These are phyloP conservation scores for Arabidopsis suecica DNA, from an alignment of 345 rosid genomes.

Conservation along the genomic window DNA sequence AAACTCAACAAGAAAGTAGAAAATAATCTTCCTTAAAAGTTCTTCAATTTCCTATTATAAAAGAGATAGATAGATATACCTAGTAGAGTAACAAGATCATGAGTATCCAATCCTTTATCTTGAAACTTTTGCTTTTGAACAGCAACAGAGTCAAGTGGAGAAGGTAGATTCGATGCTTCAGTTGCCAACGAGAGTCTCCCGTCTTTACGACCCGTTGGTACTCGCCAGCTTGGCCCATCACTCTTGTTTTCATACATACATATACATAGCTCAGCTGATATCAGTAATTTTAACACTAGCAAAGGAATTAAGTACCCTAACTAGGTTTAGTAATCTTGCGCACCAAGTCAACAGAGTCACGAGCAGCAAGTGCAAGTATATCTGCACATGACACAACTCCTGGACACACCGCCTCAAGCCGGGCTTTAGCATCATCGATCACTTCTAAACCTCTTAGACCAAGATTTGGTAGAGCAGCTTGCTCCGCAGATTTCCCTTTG, in stretches of 20 bases:
- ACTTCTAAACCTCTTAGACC: slow-evolving; percentile 53
- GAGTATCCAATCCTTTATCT: slow-evolving; percentile 64
- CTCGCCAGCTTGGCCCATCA: slow-evolving; percentile 72
- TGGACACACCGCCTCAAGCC: slow-evolving; percentile 55
- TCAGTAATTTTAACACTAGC: background rate
- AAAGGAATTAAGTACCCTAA: background rate
- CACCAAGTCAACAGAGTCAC: slow-evolving; percentile 58
- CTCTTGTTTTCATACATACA: slow-evolving; percentile 46
- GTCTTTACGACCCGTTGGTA: slow-evolving; percentile 80
- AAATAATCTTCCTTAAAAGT: background rate
- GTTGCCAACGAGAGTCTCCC: slow-evolving; percentile 65
- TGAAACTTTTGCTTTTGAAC: slow-evolving; percentile 68
- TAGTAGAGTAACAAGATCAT: slow-evolving; percentile 72
- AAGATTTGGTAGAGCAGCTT: slow-evolving; percentile 46
- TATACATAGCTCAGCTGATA: background rate
- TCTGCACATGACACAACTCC: slow-evolving; percentile 70
- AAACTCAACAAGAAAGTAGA: background rate
- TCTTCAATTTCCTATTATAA: background rate
- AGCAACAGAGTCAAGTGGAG: slow-evolving; percentile 61
- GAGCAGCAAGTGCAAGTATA: slow-evolving; percentile 59
- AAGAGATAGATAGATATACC: slow-evolving; percentile 46
- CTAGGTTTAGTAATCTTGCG: slow-evolving; percentile 19
- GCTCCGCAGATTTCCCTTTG: slow-evolving; percentile 52
- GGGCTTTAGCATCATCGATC: slow-evolving; percentile 60
- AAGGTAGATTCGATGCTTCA: slow-evolving; percentile 60